phyloP scores from a whole-genome alignment of 192 early-diverging fungal genomes.

The Lobosporangium transversale region DNA sequence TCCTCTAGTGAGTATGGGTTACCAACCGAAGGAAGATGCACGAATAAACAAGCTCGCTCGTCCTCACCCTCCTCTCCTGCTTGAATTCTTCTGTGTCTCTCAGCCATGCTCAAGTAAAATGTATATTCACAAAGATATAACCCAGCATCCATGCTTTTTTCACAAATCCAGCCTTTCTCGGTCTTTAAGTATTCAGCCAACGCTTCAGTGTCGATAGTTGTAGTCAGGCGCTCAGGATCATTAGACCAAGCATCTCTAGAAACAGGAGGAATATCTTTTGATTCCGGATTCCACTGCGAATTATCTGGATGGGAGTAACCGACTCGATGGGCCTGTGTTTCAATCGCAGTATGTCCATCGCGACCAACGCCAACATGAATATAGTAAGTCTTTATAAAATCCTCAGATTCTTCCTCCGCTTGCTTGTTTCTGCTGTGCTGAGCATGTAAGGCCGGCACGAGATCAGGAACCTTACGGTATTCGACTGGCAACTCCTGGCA shows the following conservation, averaged over 20 bases:
- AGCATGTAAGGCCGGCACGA: conserved; percentile 56
- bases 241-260: conserved; percentile 21
- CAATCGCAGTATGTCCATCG: conserved; percentile 54
- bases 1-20: conserved; percentile 44
- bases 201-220: conserved; percentile 52
- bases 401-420: neutral
- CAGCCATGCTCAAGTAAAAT: conserved; percentile 62
- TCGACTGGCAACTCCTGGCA: conserved; percentile 65
- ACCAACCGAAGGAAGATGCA: conserved; percentile 39
- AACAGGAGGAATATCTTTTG: conserved; percentile 40
- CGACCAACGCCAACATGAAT: conserved; percentile 65
- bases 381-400: conserved; percentile 55
- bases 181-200: conserved; percentile 42
- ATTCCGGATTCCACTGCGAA: conserved; percentile 27
- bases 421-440: conserved; percentile 1
- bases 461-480: conserved; percentile 58
- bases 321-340: conserved; percentile 57
- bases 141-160: conserved; percentile 61
- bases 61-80: conserved; percentile 29
- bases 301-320: conserved; percentile 64
- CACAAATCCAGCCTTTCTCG: conserved; percentile 50
- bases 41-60: conserved; percentile 42
- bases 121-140: conserved; percentile 70
- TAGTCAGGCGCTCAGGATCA: conserved; percentile 44
- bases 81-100: conserved; percentile 20